These are phyloP conservation scores for Coemansia sp. DNA, from an alignment of 192 early-diverging fungal species.

Conservation along the genomic window DNA sequence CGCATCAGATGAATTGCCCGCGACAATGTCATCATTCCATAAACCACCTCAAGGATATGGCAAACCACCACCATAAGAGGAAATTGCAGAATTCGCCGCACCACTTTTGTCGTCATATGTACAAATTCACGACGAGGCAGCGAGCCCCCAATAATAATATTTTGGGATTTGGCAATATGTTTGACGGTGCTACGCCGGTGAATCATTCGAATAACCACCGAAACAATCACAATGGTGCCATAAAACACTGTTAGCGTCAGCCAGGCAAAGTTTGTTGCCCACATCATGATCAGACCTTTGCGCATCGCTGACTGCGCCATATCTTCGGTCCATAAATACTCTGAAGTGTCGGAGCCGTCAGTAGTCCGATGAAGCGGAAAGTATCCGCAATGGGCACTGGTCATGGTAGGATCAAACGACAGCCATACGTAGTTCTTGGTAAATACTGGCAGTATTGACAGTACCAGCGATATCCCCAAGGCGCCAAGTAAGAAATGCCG, in stretches of 20 bases:
- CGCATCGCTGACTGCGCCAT: conserved; percentile 30
- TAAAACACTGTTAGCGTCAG: conserved; percentile 47
- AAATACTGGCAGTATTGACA: conserved; percentile 29
- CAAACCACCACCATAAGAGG: conserved; percentile 47
- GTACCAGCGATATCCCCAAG: conserved; percentile 19
- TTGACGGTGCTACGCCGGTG: conserved; percentile 26
- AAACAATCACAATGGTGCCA: conserved; percentile 38
- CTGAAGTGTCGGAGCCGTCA: not conserved
- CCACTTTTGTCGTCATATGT: conserved; percentile 26
- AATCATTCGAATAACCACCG: conserved; percentile 39
- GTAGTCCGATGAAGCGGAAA: conserved; percentile 32
- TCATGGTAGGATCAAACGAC: conserved; percentile 33
- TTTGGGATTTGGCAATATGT: conserved; percentile 13
- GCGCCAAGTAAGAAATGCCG: conserved; percentile 32
- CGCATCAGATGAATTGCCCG: conserved; percentile 26
- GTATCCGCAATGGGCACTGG: conserved; percentile 43
- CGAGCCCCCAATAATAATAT: conserved; percentile 19
- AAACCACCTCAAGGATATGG: conserved; percentile 46
- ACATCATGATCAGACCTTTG: conserved; percentile 44
- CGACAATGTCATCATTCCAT: conserved; percentile 31
- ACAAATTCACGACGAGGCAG: conserved; percentile 34
- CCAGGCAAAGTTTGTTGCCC: conserved; percentile 49
- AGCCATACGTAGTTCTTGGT: conserved; percentile 49
- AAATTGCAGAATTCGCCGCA: conserved; percentile 50
- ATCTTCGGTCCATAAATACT: conserved; percentile 17